phyloP scores from a whole-genome alignment of 2,329 filamentous ascomycete genomes.

The Claviceps digitariae region DNA sequence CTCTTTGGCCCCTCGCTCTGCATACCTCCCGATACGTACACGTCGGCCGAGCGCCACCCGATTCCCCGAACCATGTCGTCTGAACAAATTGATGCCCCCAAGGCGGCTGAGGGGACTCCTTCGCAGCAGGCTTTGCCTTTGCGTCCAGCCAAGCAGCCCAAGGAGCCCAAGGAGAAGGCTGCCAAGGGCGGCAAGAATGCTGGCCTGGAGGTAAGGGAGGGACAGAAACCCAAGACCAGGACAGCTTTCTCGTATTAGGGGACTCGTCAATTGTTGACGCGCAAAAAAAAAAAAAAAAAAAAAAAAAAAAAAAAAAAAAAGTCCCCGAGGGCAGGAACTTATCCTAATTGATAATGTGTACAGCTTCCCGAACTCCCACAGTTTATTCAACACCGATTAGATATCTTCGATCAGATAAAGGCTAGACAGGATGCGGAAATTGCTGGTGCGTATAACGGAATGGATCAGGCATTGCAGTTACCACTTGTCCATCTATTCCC shows the following conservation, averaged over 20 bases:
- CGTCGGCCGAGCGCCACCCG: not conserved
- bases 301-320: not conserved
- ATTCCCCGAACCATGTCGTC: conserved; percentile 21
- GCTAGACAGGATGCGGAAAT: conserved; percentile 69
- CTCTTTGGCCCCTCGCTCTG: not conserved
- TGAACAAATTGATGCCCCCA: conserved; percentile 22
- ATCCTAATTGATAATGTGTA: conserved; percentile 9
- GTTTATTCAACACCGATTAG: conserved; percentile 72
- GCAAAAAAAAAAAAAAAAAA: not conserved
- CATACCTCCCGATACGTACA: conserved; percentile 3
- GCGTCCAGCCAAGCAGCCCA: conserved; percentile 23
- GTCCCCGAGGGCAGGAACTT: conserved; percentile 5
- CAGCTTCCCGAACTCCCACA: conserved; percentile 43
- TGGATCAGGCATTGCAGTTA: not conserved
- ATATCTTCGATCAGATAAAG: conserved; percentile 81
- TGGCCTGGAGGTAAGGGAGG: conserved; percentile 31
- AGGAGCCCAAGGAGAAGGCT: conserved; percentile 24
- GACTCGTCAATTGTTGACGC: not conserved
- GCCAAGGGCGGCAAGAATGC: conserved; percentile 44
- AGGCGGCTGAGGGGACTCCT: conserved; percentile 20
- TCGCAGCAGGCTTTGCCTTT: conserved; percentile 22
- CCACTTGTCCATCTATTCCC: not conserved
- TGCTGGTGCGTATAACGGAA: conserved; percentile 20
- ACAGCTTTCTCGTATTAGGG: not conserved
- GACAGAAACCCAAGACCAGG: not conserved